These are phyloP conservation scores for Fusarium pininemorale DNA, from an alignment of 2,329 filamentous ascomycete species.

Conservation along the genomic window DNA sequence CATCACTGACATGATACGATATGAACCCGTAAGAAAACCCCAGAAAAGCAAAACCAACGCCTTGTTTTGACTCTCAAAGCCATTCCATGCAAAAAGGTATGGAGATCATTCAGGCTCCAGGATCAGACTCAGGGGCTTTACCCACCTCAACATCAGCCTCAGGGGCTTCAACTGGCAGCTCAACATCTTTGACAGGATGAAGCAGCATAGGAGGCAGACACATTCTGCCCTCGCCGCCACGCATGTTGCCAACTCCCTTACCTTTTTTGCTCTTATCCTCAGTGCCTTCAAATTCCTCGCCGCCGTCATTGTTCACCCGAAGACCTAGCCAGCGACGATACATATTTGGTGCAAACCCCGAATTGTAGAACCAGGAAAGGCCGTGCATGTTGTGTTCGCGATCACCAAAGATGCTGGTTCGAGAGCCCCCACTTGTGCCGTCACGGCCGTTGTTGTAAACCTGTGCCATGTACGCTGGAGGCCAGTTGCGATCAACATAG, in stretches of 20 bases:
- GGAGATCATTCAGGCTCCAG: slow-evolving; percentile 45
- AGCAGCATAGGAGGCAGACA: slow-evolving; percentile 89
- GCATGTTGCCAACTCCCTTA: slow-evolving; percentile 61
- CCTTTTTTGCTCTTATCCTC: slow-evolving; percentile 62
- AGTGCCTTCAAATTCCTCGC: slow-evolving; percentile 76
- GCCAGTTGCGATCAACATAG: slow-evolving; percentile 89
- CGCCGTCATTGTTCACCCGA: slow-evolving; percentile 79
- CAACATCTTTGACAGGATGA: slow-evolving; percentile 85
- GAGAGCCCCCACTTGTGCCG: slow-evolving; percentile 76
- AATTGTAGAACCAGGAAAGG: slow-evolving; percentile 92
- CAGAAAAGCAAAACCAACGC: slow-evolving; percentile 19
- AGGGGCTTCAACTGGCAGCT: slow-evolving; percentile 69
- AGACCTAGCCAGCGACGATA: slow-evolving; percentile 89
- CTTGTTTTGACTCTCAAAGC: slow-evolving; percentile 23
- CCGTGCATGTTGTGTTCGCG: slow-evolving; percentile 89
- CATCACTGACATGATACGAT: slow-evolving; percentile 29
- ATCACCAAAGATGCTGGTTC: slow-evolving; percentile 80
- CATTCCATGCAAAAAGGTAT: slow-evolving; percentile 1
- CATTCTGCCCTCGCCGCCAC: slow-evolving; percentile 82
- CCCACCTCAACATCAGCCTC: slow-evolving; percentile 55
- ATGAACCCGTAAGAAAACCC: slow-evolving; percentile 25
- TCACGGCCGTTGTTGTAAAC: slow-evolving; percentile 84
- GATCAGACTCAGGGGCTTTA: slow-evolving; percentile 55
- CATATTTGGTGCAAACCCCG: slow-evolving; percentile 80
- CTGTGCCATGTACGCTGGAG: slow-evolving; percentile 76